phyloP scores from a whole-genome alignment of 2,329 filamentous ascomycete genomes.

The Ceratocystis huliohia region DNA sequence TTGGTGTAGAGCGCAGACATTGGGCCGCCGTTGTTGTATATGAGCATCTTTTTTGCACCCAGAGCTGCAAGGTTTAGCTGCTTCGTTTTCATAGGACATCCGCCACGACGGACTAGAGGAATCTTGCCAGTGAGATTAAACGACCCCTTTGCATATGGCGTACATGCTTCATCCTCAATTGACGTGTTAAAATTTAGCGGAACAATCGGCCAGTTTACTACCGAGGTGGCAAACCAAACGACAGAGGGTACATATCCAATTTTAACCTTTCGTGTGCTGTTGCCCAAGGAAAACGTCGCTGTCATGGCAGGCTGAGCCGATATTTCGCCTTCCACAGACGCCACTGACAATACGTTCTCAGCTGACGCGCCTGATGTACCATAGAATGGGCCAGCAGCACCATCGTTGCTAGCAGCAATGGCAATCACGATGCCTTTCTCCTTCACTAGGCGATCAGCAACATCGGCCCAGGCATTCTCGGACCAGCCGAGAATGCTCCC shows the following conservation, averaged over 20 bases:
- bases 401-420: conserved; percentile 41
- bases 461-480: conserved; percentile 33
- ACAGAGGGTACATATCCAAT: conserved; percentile 18
- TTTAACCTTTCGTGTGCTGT: not conserved
- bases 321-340: conserved; percentile 28
- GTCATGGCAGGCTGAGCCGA: conserved; percentile 15
- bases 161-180: conserved; percentile 25
- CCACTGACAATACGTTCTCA: conserved; percentile 33
- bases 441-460: conserved; percentile 32
- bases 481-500: conserved; percentile 31
- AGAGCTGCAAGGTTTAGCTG: conserved; percentile 25
- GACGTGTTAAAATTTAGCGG: conserved; percentile 28
- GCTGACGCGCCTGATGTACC: conserved; percentile 32
- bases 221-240: not conserved
- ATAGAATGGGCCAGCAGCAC: conserved; percentile 37
- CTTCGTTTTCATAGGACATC: conserved; percentile 27
- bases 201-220: conserved; percentile 31
- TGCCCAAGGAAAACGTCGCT: not conserved
- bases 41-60: conserved; percentile 26
- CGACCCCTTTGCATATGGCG: conserved; percentile 23
- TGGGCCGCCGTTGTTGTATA: conserved; percentile 30
- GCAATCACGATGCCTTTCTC: conserved; percentile 38
- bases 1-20: conserved; percentile 15
- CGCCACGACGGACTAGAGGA: conserved; percentile 27
- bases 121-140: conserved; percentile 23